Base-by-base conservation (phyloP, 805 yeast genomes). In the Metschnikowia chrysomelidarum region DNA sequence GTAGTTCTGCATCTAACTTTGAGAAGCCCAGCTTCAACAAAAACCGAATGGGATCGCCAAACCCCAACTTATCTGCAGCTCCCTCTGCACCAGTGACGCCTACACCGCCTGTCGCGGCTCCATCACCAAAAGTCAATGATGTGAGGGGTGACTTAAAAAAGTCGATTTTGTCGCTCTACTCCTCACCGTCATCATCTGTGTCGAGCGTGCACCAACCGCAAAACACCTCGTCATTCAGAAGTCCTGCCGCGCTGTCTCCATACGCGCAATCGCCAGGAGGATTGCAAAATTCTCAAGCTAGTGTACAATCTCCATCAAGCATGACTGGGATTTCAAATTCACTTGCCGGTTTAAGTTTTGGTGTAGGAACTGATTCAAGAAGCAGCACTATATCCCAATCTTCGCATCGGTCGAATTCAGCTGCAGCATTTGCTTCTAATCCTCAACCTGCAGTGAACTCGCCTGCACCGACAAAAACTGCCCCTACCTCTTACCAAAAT, bases 161-260 rank as follows among this genome's bases (percentile, higher is more conserved):
- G 62, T 87, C 96, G 1, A 93, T 93, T 41, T 64, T 93, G 40
- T 87, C 97, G 16, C 71, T 93, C 34, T 93, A 93, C 58, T 77
- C 94, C 1, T 75, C 69, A 10, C 71, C 71, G 13, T 58, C 70
- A 2, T 58, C 85, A 2, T 84, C 82, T 14, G 60, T 67, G 13
- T 58, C 64, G 8, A 39, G 44, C 19, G 37, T 43, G 5, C 41
- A 39, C 32, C 27, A 15, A 3, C 41, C 28, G 16, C 34, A 21
- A 14, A 18, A 5, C 16, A 14, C 16, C 7, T 33, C 27, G n/a
- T 15, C 17, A 18, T 17, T 13, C 35, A 27, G 36, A 27, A 22
- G 12, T 20, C 32, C 32, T 4, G 24, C 19, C 7, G 45, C 53
- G 2, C 47, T 31, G 33, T 20, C 37, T 28, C 14, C 32, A 19